Evolutionary conservation across 2,329 filamentous ascomycete genomes (phyloP).

Genomic region (Thermothelomyces thermophilus): DNA sequence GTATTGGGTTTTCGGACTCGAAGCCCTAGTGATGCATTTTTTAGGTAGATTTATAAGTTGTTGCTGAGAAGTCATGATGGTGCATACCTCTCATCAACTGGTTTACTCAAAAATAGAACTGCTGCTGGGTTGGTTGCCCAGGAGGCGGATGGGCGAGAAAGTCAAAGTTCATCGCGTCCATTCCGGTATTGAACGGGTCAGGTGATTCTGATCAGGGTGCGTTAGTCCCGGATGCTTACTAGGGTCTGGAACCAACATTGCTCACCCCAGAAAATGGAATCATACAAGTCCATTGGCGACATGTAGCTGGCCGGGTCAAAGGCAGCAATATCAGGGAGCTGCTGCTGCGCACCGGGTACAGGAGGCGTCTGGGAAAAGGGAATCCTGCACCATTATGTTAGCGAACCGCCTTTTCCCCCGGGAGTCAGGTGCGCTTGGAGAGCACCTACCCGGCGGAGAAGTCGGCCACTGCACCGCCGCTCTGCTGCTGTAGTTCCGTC

Average conservation of each 20-base stretch:
- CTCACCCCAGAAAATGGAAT: slow-evolving; percentile 63
- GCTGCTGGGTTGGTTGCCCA: slow-evolving; percentile 48
- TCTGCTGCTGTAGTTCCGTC: slow-evolving; percentile 61
- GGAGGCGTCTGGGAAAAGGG: slow-evolving; percentile 15
- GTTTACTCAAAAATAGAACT: slow-evolving; percentile 46
- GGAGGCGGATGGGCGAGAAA: slow-evolving; percentile 54
- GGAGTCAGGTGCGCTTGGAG: too few relatives aligned
- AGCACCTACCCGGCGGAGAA: slow-evolving; percentile 33
- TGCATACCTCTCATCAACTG: background rate
- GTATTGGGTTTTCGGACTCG: too few relatives aligned
- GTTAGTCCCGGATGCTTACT: slow-evolving; percentile 3
- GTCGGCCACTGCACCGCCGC: slow-evolving; percentile 44
- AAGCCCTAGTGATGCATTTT: too few relatives aligned
- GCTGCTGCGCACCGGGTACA: slow-evolving; percentile 5
- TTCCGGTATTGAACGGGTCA: slow-evolving; percentile 50
- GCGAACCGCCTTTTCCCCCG: slow-evolving; percentile 4
- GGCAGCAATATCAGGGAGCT: slow-evolving; percentile 40
- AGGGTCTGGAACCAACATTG: background rate
- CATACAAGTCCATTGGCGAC: slow-evolving; percentile 62
- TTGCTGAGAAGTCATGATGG: too few relatives aligned
- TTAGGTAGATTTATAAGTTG: too few relatives aligned
- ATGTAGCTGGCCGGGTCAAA: slow-evolving; percentile 53
- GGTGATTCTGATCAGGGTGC: slow-evolving; percentile 42
- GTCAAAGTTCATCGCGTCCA: slow-evolving; percentile 54
- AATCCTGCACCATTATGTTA: slow-evolving; percentile 13